Evolutionary conservation across 2,329 filamentous ascomycete genomes (phyloP).

Genomic region (Capronia americana): DNA sequence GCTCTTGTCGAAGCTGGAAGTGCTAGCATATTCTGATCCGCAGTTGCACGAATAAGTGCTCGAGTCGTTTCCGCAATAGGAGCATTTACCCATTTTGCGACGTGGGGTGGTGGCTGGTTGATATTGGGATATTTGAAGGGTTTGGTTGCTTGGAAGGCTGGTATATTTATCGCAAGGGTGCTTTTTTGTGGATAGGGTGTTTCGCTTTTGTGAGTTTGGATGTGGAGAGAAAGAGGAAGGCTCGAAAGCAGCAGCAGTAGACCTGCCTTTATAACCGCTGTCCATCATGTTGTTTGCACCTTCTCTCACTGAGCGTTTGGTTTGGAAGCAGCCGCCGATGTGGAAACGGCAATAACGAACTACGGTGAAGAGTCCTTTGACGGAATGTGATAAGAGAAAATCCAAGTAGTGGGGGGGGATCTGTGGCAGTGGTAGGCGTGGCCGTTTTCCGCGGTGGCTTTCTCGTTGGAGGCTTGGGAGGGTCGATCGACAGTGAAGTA

Average conservation of each 20-base stretch:
- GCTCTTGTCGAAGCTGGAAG: constrained; percentile 10
- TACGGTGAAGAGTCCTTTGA: background rate
- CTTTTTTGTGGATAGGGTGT: constrained; percentile 1
- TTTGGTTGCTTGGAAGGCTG: background rate
- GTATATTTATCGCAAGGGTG: background rate
- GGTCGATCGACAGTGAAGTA: background rate
- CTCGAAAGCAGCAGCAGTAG: background rate
- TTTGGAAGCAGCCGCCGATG: background rate
- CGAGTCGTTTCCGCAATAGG: constrained; percentile 15
- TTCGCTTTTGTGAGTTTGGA: background rate
- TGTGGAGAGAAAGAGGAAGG: constrained; percentile 1
- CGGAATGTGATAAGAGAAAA: background rate
- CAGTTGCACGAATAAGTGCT: constrained; percentile 14
- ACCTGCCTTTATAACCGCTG: constrained; percentile 3
- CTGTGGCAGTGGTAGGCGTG: background rate
- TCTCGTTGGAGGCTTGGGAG: background rate
- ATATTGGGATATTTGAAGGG: background rate
- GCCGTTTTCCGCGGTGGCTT: background rate
- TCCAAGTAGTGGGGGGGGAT: background rate
- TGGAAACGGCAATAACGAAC: background rate
- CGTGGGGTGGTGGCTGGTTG: background rate
- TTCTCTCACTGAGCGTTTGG: constrained; percentile 4
- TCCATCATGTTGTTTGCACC: constrained; percentile 10
- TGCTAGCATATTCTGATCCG: constrained; percentile 15
- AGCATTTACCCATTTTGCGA: constrained; percentile 15